Evolutionary conservation across 306 rosid species (phyloP).

Genomic region (Quillaja saponaria): DNA sequence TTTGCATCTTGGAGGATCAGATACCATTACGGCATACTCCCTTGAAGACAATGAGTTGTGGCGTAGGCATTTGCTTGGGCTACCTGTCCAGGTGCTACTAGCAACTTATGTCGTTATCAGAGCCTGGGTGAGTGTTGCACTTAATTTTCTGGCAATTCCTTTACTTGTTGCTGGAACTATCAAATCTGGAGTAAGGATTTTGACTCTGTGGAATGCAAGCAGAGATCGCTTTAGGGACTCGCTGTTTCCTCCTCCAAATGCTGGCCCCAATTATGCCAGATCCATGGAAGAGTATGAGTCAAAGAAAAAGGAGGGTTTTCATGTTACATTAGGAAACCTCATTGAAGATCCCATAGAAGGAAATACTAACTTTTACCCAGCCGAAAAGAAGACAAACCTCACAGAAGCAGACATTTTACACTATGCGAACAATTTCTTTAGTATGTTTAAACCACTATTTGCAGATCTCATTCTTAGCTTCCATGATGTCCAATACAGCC

Average conservation of each 20-base stretch:
- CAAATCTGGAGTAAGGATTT: constrained; percentile 17
- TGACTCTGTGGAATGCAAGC: constrained; percentile 29
- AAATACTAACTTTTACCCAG: not conserved
- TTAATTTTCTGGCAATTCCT: constrained; percentile 11
- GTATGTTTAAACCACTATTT: constrained; percentile 11
- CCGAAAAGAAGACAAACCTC: too few species aligned
- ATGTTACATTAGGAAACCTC: not conserved
- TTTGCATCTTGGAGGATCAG: constrained; percentile 36
- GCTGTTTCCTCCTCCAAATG: constrained; percentile 5
- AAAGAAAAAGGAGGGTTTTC: not conserved
- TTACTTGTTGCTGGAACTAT: constrained; percentile 13
- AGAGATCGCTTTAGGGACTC: constrained; percentile 17
- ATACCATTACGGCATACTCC: constrained; percentile 27
- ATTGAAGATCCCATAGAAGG: not conserved
- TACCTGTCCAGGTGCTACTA: constrained; percentile 3
- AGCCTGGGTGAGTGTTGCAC: not conserved
- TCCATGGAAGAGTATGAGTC: constrained; percentile 6
- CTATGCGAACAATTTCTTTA: constrained; percentile 16
- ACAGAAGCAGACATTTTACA: not conserved
- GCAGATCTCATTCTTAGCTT: constrained; percentile 32
- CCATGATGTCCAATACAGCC: not conserved
- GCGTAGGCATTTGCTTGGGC: constrained; percentile 16
- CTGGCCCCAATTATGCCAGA: constrained; percentile 18
- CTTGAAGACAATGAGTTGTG: constrained; percentile 28
- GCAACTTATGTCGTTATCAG: not conserved